A percentile compares a stretch with the other conserved stretches of the same genome.
phyloP scores from a whole-genome alignment of 140 eudicot species.

The Flaveria floridana region DNA sequence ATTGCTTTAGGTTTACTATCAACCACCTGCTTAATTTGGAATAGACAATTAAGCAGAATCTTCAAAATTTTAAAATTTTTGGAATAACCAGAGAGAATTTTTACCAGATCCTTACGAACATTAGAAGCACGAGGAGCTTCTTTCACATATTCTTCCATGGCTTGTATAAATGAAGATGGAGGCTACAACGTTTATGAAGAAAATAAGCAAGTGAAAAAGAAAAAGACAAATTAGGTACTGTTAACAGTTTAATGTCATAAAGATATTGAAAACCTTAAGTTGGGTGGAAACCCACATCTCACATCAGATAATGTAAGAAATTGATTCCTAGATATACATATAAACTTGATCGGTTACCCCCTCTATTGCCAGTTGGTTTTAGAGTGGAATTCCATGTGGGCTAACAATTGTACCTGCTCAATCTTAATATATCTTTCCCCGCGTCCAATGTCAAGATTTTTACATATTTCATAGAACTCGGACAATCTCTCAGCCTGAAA shows the following conservation, averaged over 20 bases:
- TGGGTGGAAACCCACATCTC: neutral
- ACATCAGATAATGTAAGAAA: neutral
- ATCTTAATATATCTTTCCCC: slow-evolving; percentile 58
- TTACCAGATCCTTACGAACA: slow-evolving; percentile 35
- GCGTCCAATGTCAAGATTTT: slow-evolving; percentile 58
- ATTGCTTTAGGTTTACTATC: slow-evolving; percentile 60
- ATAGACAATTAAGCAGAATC: slow-evolving; percentile 11
- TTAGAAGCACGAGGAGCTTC: slow-evolving; percentile 67
- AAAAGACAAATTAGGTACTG: slow-evolving; percentile 19
- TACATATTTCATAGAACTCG: slow-evolving; percentile 66
- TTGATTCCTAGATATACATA: neutral
- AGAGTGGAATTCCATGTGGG: neutral
- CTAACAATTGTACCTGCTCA: slow-evolving; percentile 46
- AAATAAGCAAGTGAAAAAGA: slow-evolving; percentile 3
- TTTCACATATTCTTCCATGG: slow-evolving; percentile 79
- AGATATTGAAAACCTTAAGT: neutral
- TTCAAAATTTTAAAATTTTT: neutral
- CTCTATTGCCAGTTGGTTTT: neutral
- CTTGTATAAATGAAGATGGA: slow-evolving; percentile 74
- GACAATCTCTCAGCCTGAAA: slow-evolving; percentile 65
- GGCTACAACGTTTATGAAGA: slow-evolving; percentile 37
- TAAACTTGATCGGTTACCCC: neutral
- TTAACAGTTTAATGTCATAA: neutral
- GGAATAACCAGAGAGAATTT: slow-evolving; percentile 15
- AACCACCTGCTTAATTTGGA: slow-evolving; percentile 41